Evolutionary conservation across 1,139 yeast genomes (phyloP).

Genomic region (Wickerhamomyces sp.): DNA sequence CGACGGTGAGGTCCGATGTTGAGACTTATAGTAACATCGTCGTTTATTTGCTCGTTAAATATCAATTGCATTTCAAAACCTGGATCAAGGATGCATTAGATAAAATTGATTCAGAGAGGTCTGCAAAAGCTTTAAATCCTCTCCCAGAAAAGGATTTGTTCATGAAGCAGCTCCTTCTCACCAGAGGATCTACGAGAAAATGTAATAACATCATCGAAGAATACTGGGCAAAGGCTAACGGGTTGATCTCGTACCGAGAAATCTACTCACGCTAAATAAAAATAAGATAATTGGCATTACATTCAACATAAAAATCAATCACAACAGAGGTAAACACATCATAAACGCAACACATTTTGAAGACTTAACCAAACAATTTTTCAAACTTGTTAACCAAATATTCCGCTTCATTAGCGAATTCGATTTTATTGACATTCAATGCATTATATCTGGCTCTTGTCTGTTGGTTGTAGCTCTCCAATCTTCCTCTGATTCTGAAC

Average conservation of each 20-base stretch:
- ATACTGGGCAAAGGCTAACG: conserved; percentile 54
- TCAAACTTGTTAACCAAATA: conserved; percentile 49
- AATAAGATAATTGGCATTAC: background rate
- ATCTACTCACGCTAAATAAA: background rate
- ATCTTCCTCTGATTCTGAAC: conserved; percentile 77
- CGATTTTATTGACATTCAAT: conserved; percentile 48
- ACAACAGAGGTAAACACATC: background rate
- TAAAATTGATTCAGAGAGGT: conserved; percentile 28
- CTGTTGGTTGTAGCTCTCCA: conserved; percentile 78
- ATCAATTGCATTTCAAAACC: conserved; percentile 40
- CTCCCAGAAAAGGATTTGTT: conserved; percentile 31
- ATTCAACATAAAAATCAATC: background rate
- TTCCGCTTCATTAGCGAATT: conserved; percentile 60
- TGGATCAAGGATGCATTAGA: conserved; percentile 41
- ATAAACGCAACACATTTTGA: background rate
- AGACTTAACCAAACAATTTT: conserved; percentile 27
- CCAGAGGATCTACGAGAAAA: conserved; percentile 56
- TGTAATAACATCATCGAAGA: conserved; percentile 53
- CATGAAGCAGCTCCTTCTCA: conserved; percentile 50
- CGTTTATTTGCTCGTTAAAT: conserved; percentile 48
- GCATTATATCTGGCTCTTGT: conserved; percentile 74
- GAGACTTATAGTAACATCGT: conserved; percentile 54
- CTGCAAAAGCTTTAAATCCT: conserved; percentile 15
- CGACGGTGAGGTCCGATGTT: conserved; percentile 57
- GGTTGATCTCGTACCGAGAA: conserved; percentile 22